A percentile compares a stretch with the other conserved stretches of the same genome.
These are phyloP conservation scores for Cotoneaster glaucophyllus DNA, from an alignment of 306 rosid species.

Conservation along the genomic window DNA sequence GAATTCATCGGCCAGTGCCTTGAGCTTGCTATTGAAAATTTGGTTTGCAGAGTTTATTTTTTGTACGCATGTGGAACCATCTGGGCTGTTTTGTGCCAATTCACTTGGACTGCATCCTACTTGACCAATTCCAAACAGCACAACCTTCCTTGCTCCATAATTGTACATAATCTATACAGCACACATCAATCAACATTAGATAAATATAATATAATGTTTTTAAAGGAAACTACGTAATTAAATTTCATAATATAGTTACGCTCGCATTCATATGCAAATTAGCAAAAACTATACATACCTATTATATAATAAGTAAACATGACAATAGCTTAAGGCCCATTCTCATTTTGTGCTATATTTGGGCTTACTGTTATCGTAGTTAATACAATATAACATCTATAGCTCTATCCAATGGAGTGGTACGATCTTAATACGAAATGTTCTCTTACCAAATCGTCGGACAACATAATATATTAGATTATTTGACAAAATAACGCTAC, in stretches of 20 bases:
- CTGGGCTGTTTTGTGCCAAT: conserved; percentile 75
- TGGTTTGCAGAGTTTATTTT: conserved; percentile 77
- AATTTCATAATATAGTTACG: not conserved
- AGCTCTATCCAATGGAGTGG: not conserved
- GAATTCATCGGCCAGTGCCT: conserved; percentile 51
- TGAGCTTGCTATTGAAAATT: conserved; percentile 62
- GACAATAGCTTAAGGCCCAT: not conserved
- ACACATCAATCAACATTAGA: not conserved
- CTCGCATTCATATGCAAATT: not conserved
- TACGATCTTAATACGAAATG: not conserved
- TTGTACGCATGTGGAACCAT: conserved; percentile 69
- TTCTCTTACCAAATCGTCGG: not conserved
- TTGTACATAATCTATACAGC: conserved; percentile 45
- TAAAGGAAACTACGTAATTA: not conserved
- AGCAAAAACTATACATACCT: not conserved
- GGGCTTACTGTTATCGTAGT: not conserved
- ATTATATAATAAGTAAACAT: not conserved
- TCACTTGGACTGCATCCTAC: conserved; percentile 84
- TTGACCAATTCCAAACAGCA: conserved; percentile 76
- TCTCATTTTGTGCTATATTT: not conserved
- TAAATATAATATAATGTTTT: not conserved
- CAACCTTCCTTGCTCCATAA: conserved; percentile 88
- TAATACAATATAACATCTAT: too few species aligned
- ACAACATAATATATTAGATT: not conserved
- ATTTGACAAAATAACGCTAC: too few species aligned